A percentile compares a stretch with the other conserved stretches of the same genome.
These are phyloP conservation scores for Osmanthus fragrans DNA, from an alignment of 257 asterid genomes.

Conservation along the genomic window DNA sequence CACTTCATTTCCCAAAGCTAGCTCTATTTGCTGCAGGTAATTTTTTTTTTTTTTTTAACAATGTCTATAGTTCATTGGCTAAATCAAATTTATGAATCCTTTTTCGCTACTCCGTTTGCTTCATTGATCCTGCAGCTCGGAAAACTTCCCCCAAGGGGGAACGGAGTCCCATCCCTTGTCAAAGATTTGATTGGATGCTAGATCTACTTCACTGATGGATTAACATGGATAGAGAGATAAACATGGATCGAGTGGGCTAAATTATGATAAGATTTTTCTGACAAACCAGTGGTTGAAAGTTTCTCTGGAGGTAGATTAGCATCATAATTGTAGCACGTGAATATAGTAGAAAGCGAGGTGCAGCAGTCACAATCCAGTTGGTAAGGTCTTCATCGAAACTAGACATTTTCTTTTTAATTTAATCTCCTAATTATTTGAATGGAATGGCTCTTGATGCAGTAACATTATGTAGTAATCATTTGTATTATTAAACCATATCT, in stretches of 20 bases:
- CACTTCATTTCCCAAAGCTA: too few relatives aligned
- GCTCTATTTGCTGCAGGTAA: background rate
- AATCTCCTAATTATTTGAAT: background rate
- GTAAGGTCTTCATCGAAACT: background rate
- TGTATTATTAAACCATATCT: too few relatives aligned
- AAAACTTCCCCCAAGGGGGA: background rate
- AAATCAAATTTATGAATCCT: background rate
- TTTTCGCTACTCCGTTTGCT: background rate
- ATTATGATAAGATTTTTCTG: background rate
- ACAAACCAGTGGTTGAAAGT: slow-evolving; percentile 1
- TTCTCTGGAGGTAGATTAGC: background rate
- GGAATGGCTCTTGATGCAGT: too few relatives aligned
- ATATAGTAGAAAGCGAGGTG: background rate
- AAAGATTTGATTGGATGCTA: background rate
- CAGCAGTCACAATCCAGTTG: background rate
- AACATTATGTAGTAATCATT: too few relatives aligned
- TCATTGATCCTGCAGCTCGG: background rate
- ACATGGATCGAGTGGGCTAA: background rate
- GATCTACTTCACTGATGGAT: background rate
- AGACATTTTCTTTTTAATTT: background rate
- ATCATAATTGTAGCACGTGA: background rate
- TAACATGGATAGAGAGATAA: background rate
- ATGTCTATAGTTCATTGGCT: background rate
- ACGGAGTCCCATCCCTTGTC: background rate
- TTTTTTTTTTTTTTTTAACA: background rate